Percentiles rank a stretch among this genome's conserved stretches.
phyloP scores from a whole-genome alignment of 192 early-diverging fungal species.

The Umbelopsis isabellina region DNA sequence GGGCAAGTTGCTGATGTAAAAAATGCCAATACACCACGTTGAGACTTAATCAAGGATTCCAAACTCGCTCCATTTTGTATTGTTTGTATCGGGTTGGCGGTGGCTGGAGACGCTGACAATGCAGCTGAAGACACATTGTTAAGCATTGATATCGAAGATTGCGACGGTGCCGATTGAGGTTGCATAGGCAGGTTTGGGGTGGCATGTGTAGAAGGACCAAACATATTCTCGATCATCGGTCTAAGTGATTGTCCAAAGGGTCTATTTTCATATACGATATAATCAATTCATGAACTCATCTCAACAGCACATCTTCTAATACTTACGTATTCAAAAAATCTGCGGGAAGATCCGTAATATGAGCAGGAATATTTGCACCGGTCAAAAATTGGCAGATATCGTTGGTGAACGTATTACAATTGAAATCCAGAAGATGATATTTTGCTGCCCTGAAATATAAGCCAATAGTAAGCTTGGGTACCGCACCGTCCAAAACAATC shows the following conservation, averaged over 20 bases:
- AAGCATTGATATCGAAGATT: constrained; percentile 26
- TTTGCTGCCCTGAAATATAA: constrained; percentile 53
- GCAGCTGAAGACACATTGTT: constrained; percentile 30
- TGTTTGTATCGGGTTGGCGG: constrained; percentile 34
- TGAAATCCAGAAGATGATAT: constrained; percentile 87
- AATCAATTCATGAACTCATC: not conserved
- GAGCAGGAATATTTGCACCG: constrained; percentile 70
- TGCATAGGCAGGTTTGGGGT: not conserved
- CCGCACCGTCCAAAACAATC: not conserved
- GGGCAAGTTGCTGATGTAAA: constrained; percentile 73
- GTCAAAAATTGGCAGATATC: constrained; percentile 82
- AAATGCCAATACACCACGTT: constrained; percentile 63
- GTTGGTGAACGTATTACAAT: constrained; percentile 84
- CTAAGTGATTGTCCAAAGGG: constrained; percentile 65
- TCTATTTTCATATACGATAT: constrained; percentile 29
- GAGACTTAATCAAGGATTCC: constrained; percentile 43
- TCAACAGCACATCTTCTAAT: not conserved
- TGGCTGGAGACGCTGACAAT: constrained; percentile 25
- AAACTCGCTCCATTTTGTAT: constrained; percentile 48
- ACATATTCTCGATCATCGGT: constrained; percentile 72
- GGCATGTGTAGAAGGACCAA: constrained; percentile 50
- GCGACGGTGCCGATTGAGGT: constrained; percentile 27
- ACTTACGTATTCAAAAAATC: constrained; percentile 63
- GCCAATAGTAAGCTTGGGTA: not conserved
- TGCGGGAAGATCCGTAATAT: constrained; percentile 75